phyloP scores from a whole-genome alignment of 805 yeast species.

The Kodamaea leandrae region DNA sequence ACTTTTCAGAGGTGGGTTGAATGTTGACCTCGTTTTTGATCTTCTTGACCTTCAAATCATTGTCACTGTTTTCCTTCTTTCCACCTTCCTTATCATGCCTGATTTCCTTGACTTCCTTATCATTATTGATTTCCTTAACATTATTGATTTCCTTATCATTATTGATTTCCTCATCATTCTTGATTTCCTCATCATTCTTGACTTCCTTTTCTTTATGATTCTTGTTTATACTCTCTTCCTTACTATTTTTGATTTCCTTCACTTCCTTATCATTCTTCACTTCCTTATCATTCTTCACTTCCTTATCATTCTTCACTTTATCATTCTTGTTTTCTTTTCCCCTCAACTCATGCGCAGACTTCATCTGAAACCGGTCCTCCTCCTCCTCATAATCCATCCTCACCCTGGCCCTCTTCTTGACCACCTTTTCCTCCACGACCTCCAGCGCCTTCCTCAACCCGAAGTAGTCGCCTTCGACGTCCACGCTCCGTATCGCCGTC shows the following conservation, averaged over 20 bases:
- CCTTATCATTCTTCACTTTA: conserved; percentile 12
- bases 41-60: too few species aligned
- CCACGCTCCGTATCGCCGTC: conserved; percentile 37
- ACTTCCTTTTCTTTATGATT: not conserved
- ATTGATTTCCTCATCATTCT: not conserved
- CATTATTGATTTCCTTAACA: not conserved
- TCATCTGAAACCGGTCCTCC: conserved; percentile 35
- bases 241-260: conserved; percentile 7
- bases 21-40: too few species aligned
- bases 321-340: conserved; percentile 3
- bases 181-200: not conserved
- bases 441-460: conserved; percentile 20
- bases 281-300: conserved; percentile 1
- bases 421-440: conserved; percentile 14
- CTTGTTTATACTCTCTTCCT: not conserved
- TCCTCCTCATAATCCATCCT: conserved; percentile 33
- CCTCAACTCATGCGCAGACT: conserved; percentile 39
- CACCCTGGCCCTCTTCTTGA: conserved; percentile 26
- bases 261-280: conserved; percentile 5
- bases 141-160: not conserved
- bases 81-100: too few species aligned
- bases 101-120: not conserved
- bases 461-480: conserved; percentile 49
- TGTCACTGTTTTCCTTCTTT: too few species aligned
- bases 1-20: too few species aligned